Conservation (phyloP, 108 stramenopile genomes). For the Cyclostephanos tholiformis region DNA sequence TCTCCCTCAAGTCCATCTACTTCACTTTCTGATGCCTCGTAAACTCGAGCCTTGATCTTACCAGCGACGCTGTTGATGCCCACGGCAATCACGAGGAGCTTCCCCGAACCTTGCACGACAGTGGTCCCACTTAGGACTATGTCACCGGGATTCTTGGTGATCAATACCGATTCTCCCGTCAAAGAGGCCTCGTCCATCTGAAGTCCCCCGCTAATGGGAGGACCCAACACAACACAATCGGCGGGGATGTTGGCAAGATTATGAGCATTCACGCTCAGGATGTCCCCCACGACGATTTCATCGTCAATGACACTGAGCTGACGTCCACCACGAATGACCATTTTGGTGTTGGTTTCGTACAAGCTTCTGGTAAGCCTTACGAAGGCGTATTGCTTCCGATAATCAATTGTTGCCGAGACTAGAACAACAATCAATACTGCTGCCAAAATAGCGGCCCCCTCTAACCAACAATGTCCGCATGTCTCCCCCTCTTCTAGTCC, state of each 20-base stretch:
- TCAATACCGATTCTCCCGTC: constrained; percentile 93
- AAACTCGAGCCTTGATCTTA: constrained; percentile 84
- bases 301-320: no score
- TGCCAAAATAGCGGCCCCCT: constrained; percentile 91
- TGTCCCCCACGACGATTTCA: no score
- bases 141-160: no score
- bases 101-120: no score
- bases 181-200: constrained; percentile 91
- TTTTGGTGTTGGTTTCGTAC: no score
- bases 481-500: constrained; percentile 64
- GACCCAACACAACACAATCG: constrained; percentile 92
- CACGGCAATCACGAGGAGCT: no score
- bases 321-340: no score
- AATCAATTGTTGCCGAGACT: constrained; percentile 93
- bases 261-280: constrained; percentile 86
- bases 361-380: constrained; percentile 81
- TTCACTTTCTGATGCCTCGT: constrained; percentile 70
- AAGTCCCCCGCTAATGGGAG: constrained; percentile 73
- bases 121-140: no score
- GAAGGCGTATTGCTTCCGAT: constrained; percentile 95
- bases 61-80: constrained; percentile 88
- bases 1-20: constrained; percentile 73
- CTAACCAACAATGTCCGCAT: no score
- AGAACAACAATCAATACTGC: constrained; percentile 89
- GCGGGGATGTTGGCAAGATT: constrained; percentile 88